Evolutionary conservation across 106 monocot species (phyloP), one percentile per base, ranked within the genome.

Genomic region (Dendrobium officinale): DNA sequence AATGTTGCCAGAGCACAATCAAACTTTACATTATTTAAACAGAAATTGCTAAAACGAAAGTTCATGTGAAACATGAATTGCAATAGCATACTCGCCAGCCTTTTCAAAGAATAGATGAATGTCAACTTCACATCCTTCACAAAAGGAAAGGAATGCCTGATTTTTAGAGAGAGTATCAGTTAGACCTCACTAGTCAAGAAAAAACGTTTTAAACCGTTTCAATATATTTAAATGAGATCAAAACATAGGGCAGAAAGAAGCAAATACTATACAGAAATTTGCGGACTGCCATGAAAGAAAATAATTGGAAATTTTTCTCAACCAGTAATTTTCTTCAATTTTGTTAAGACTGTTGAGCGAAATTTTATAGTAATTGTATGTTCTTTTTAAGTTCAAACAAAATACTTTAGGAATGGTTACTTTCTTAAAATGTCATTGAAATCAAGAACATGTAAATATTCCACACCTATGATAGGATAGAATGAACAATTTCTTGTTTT

Each of bases 101-200:
- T 92, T 98, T 67, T 94, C 91, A 64, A 98, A 98, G 81, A 89
- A 98, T 45, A 98, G 49, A 66, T 91, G 97, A 31, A 94, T 94
- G 44, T 98, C 94, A 81, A 91, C 90, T 82, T 98, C 94, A 66
- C 97, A 98, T 85, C 94, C 97, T 89, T 98, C 97, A 88, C 97
- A 98, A 86, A 92, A 98, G 22, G 92, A 77, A 55, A 98, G 84
- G 81, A 98, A 98, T 73, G 97, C 97, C 97, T 98, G 61, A 18
- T 66, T 56, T 82, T 44, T 77, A 87, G 6, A 16, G 70, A 37
- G 33, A 9, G 31, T 41, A n/a, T 74, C 16, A 42, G 74, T 74
- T 43, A 67, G 47, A 73, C 18, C 1, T 79, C 55, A 61, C 42
- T 73, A 79, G 45, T 75, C 15, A 7, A 20, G 33, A 55, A 43